phyloP scores from a whole-genome alignment of 805 yeast species.

The Candida caryicola region DNA sequence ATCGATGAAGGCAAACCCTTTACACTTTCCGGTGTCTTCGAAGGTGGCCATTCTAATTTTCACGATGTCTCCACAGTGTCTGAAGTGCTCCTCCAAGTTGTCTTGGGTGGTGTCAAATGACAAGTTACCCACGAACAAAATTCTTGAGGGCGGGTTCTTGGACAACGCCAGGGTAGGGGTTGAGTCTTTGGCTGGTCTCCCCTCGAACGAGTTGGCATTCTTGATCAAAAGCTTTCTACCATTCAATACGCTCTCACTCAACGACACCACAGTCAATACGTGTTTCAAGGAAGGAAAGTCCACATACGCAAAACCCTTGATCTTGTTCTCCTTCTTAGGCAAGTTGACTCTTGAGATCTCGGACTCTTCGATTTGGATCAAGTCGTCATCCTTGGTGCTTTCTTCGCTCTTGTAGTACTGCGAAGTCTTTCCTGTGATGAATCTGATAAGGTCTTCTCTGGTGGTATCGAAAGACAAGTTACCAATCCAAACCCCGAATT shows the following conservation, averaged over 20 bases:
- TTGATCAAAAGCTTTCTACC: slow-evolving; percentile 88
- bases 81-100: slow-evolving; percentile 73
- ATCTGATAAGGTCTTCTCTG: slow-evolving; percentile 66
- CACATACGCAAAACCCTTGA: slow-evolving; percentile 87
- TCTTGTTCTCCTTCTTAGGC: slow-evolving; percentile 70
- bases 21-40: slow-evolving; percentile 93
- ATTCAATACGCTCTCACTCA: slow-evolving; percentile 71
- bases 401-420: slow-evolving; percentile 16
- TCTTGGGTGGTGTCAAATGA: slow-evolving; percentile 90
- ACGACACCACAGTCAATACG: slow-evolving; percentile 56
- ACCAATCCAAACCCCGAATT: slow-evolving; percentile 90
- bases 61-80: slow-evolving; percentile 84
- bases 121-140: slow-evolving; percentile 87
- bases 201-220: slow-evolving; percentile 75
- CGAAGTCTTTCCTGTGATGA: slow-evolving; percentile 58
- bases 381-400: slow-evolving; percentile 23
- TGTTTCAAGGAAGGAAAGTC: slow-evolving; percentile 67
- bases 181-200: slow-evolving; percentile 69
- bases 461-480: slow-evolving; percentile 83
- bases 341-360: slow-evolving; percentile 76
- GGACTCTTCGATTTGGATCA: slow-evolving; percentile 42
- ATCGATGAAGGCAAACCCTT: slow-evolving; percentile 92
- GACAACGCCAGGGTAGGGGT: slow-evolving; percentile 40
- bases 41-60: slow-evolving; percentile 96
- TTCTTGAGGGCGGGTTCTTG: slow-evolving; percentile 84